Base-by-base conservation (phyloP, 2,329 filamentous ascomycete species). In the Sporothrix curviconia region DNA sequence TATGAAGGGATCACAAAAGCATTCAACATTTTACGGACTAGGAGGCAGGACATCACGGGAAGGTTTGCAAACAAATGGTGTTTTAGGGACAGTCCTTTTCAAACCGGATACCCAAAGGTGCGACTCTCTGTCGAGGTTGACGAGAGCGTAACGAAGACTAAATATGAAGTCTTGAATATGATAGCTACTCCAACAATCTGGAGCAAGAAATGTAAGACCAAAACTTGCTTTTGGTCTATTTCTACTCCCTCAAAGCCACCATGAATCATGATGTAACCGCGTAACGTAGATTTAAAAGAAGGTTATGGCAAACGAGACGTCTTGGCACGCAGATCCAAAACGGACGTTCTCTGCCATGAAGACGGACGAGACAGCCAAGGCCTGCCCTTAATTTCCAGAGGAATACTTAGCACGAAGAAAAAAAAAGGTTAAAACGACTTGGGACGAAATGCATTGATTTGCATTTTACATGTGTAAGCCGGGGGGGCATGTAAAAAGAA, bases 11-110 rank as follows among this genome's bases (percentile, higher is more conserved):
- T 42, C 37, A 19, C 25, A 60, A 58, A 58, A 60, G 59, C 59
- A 60, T 60, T 60, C 59, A 60, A 60, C 56, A 60, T 60, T 58
- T 57, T 49, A 37, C 49, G 54, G 25, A 53, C 47, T 39, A 60
- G 34, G 55, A 36, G 51, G 46, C 30, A 49, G 24, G 28, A 36
- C 25, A 22, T 40, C 28, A n/a, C n/a, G n/a, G 51, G 36, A 32
- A 40, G 50, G 55, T 36, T 57, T 55, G 28, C 50, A 55, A 32
- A 40, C 30, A 57, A 44, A 34, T 32, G 47, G 47, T 59, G 44
- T 59, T 58, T 42, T 54, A 43, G 55, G 59, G 52, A 55, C 52
- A 58, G 59, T 60, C 59, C 56, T 60, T 60, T 58, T 58, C 59
- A n/a, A 60, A 60, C 59, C 59, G 59, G 59, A 60, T 58, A 58